Percentiles rank a stretch among this genome's conserved stretches.
Conservation (phyloP, 306 rosid genomes). For the Trifolium fragiferum region DNA sequence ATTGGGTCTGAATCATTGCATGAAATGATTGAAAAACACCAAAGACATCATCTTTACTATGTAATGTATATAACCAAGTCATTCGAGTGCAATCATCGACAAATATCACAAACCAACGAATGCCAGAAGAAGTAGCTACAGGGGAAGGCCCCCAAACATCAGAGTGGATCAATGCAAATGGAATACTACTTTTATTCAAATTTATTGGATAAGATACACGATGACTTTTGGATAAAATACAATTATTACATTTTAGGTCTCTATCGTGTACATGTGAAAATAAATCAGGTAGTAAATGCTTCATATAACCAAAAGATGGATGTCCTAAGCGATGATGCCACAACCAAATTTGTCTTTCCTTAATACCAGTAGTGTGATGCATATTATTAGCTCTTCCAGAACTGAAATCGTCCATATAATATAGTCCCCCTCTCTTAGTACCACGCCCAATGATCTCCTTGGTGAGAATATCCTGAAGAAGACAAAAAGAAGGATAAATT, state of each 20-base stretch:
- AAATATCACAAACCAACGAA: background rate
- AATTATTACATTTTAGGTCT: background rate
- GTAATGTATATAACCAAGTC: background rate
- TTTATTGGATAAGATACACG: background rate
- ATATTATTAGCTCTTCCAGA: too few relatives aligned
- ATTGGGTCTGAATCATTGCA: background rate
- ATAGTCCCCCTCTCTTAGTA: too few relatives aligned
- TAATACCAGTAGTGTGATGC: too few relatives aligned
- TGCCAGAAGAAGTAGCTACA: background rate
- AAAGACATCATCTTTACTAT: background rate
- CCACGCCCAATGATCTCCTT: too few relatives aligned
- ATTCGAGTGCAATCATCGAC: background rate
- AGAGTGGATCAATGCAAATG: background rate
- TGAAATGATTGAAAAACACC: background rate
- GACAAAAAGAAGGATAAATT: too few relatives aligned
- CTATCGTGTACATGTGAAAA: too few relatives aligned
- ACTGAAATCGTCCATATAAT: too few relatives aligned
- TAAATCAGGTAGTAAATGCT: too few relatives aligned
- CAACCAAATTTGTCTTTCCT: too few relatives aligned
- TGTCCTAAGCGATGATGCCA: too few relatives aligned
- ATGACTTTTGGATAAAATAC: background rate
- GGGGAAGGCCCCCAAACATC: background rate
- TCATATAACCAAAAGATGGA: too few relatives aligned
- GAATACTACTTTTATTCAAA: background rate
- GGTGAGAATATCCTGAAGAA: too few relatives aligned